phyloP scores from a whole-genome alignment of 257 asterid genomes.

The Solanum pennellii region DNA sequence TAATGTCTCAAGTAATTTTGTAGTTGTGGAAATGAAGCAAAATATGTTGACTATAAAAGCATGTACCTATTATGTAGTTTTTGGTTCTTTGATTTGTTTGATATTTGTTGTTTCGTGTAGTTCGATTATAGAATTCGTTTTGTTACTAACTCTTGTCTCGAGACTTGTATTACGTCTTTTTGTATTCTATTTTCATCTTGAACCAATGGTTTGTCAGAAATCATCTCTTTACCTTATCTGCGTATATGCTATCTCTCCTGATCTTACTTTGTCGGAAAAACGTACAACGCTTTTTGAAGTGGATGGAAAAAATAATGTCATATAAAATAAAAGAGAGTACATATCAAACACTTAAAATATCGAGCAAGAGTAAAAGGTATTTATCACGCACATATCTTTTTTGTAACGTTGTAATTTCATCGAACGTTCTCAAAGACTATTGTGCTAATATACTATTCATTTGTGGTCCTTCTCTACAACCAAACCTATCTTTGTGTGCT shows the following conservation, averaged over 20 bases:
- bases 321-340: too few species aligned
- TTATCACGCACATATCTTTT: neutral
- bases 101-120: neutral
- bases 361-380: neutral
- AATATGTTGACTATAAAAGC: neutral
- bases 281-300: too few species aligned
- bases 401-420: too few species aligned
- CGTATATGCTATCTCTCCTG: too few species aligned
- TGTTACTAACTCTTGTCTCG: neutral
- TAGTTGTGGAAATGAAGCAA: neutral
- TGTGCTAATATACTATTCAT: neutral
- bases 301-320: too few species aligned
- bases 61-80: neutral
- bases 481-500: neutral
- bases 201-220: too few species aligned
- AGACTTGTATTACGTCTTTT: too few species aligned
- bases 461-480: neutral
- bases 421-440: neutral
- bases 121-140: neutral
- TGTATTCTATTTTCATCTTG: too few species aligned
- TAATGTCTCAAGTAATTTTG: neutral
- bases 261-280: neutral
- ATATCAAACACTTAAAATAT: neutral
- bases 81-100: too few species aligned
- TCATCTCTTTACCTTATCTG: accelerated